A percentile compares a stretch with the other conserved stretches of the same genome.
phyloP scores from a whole-genome alignment of 1,284 basidiomycete genomes.

The Microbotryomycetes sp. region DNA sequence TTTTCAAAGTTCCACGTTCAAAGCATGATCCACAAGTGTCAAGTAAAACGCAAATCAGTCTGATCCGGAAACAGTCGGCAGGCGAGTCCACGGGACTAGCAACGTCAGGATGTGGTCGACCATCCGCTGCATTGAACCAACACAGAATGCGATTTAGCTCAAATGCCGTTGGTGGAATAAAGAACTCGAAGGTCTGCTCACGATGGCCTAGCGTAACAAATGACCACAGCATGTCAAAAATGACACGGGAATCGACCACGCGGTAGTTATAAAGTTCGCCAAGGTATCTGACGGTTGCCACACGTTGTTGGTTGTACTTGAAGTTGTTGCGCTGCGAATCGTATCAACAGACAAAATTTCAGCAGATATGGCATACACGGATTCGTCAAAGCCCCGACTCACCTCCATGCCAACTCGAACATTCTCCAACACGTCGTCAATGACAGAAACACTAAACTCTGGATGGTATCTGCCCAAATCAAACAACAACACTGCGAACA shows the following conservation, averaged over 20 bases:
- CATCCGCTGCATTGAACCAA: constrained; percentile 57
- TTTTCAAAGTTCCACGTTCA: constrained; percentile 80
- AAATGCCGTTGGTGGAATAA: too few species aligned
- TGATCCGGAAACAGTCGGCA: constrained; percentile 91
- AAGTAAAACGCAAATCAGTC: constrained; percentile 83
- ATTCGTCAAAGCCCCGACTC: constrained; percentile 14
- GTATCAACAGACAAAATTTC: background rate
- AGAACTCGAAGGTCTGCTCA: constrained; percentile 47
- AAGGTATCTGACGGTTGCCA: constrained; percentile 86
- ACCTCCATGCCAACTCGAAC: constrained; percentile 78
- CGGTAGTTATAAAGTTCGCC: constrained; percentile 97
- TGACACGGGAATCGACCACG: constrained; percentile 76
- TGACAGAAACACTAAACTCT: constrained; percentile 75
- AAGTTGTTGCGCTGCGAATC: constrained; percentile 72
- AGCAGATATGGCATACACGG: background rate
- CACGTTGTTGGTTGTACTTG: constrained; percentile 85
- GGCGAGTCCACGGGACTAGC: constrained; percentile 75
- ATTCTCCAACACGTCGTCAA: constrained; percentile 92
- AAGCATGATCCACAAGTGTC: constrained; percentile 99
- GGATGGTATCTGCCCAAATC: constrained; percentile 89
- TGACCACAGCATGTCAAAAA: constrained; percentile 93
- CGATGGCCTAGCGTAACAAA: constrained; percentile 93
- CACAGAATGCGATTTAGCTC: background rate
- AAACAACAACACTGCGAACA: constrained; percentile 89
- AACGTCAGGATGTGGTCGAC: constrained; percentile 76